Base-by-base conservation (phyloP, 345 rosid species). In the Arabis hirsuta region DNA sequence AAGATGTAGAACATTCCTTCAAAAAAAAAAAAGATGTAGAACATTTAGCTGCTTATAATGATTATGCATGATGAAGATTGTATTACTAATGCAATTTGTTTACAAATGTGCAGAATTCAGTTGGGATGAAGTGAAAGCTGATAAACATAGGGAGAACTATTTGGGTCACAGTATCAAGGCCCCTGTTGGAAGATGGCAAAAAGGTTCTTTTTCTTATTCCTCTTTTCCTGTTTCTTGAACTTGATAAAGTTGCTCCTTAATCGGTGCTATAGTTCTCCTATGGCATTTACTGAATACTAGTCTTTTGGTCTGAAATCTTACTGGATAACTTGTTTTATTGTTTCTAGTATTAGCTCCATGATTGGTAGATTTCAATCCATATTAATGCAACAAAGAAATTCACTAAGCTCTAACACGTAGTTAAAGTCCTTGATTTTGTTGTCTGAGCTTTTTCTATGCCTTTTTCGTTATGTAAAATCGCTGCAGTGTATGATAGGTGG, bases 131-230 rank as follows among this genome's bases (percentile, higher is more conserved):
- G 98, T 92, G 52, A 92, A 90, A 80, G 96, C 74, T 31, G 98
- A 92, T 75, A 92, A 92, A 71, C 88, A 90, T 72, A 77, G 96
- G 20, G 99, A 95, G 89, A 95, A 95, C 76, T 95, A 86, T 80
- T 77, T 90, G 34, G 97, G 99, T 73, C 96, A 94, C 75, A 94
- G 98, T 70, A 12, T 94, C 79, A 91, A 89, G 81, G 98, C 97
- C 4, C 91, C 98, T 54, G 96, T 91, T 74, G 98, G 98, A 57
- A 83, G 98, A 84, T 95, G 97, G 96, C 97, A 91, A 73, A 95
- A 90, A 90, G 97, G 98, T 90, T 74, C 7, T 5, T 14, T 34
- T 76, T 70, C n/a, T 55, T 45, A 11, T 45, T 22, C 31, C 43
- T 48, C n/a, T 12, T 43, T 4, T 39, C 24, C 2, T 26, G 14